Evolutionary conservation across 805 yeast genomes (phyloP).

Genomic region (Cyberlindnera veronae): DNA sequence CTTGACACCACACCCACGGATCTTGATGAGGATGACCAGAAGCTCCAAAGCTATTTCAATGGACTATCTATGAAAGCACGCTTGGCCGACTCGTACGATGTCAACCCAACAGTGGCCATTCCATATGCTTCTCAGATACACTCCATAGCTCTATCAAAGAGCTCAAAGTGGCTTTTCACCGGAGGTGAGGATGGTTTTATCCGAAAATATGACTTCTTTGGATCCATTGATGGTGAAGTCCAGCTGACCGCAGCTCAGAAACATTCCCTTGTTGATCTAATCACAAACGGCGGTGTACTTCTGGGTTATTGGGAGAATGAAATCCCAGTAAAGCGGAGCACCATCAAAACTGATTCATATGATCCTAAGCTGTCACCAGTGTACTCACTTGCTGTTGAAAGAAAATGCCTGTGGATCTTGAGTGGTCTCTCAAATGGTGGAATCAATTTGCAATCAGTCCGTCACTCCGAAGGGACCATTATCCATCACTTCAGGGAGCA

Average conservation of each 20-base stretch:
- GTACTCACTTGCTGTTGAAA: conserved; percentile 79
- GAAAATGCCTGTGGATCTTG: conserved; percentile 78
- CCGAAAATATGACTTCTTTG: conserved; percentile 81
- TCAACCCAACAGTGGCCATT: conserved; percentile 83
- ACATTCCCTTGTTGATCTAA: conserved; percentile 83
- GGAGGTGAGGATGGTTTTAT: conserved; percentile 97
- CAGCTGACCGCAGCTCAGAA: conserved; percentile 88
- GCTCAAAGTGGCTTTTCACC: conserved; percentile 82
- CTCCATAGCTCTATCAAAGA: conserved; percentile 70
- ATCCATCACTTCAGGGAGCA: conserved; percentile 77
- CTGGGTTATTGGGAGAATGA: conserved; percentile 95
- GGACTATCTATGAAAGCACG: conserved; percentile 42
- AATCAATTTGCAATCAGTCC: conserved; percentile 74
- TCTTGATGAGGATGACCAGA: background rate
- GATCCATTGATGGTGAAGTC: conserved; percentile 80
- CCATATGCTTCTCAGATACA: conserved; percentile 79
- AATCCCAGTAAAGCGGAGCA: conserved; percentile 60
- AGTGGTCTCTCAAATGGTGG: conserved; percentile 86
- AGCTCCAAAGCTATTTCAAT: conserved; percentile 26
- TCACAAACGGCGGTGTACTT: conserved; percentile 80
- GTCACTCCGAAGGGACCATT: conserved; percentile 78
- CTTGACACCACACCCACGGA: background rate
- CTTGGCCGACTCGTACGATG: conserved; percentile 56
- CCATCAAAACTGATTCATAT: conserved; percentile 33
- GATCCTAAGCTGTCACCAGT: conserved; percentile 76